Evolutionary conservation across 192 early-diverging fungal genomes (phyloP), one percentile per base, ranked within the genome.

Genomic region (Geranomyces michiganensis): DNA sequence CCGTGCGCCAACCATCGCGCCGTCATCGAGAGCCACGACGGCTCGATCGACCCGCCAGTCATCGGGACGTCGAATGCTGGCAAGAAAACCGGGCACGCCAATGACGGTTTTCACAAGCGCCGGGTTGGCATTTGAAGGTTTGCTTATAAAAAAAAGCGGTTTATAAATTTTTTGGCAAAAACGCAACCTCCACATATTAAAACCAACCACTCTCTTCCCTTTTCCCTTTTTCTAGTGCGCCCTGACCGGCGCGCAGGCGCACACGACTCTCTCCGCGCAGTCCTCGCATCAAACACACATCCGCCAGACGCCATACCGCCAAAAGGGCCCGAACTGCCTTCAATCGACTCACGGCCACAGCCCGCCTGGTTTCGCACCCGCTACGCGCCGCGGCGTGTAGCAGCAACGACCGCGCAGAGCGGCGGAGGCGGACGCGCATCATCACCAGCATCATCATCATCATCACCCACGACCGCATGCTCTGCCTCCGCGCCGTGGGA

Each of bases 311-410:
- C n/a, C 33, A 21, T 19, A 29, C 26, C 32, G 10, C 61, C 33
- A 41, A 41, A 41, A 41, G 32, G 21, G 26, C 61, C 61, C 1
- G 61, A 22, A 22, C 33, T 62, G 8, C 61, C 61, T 14, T 26
- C 61, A 7, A 22, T 62, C 24, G 61, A 62, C 61, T 15, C 29
- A 10, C 1, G 61, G 33, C 27, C 24, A 14, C 21, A 32, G 10
- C 61, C 61, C 0, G 6, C 61, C 8, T 62, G 61, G 61, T 62
- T 62, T 19, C 27, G 27, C 61, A 62, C 32, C 8, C 61, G 61
- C 7, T 62, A 32, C 61, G 29, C 61, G 0, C 29, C 61, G 21
- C 29, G 14, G 30, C 61, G 29, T 21, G 15, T 60, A 15, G 1
- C 19, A 60, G 12, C 33, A 29, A 41, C 36, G 36, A 41, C 36